phyloP scores from a whole-genome alignment of 176 grass and related monocot species.

The Eremochloa ophiuroides region DNA sequence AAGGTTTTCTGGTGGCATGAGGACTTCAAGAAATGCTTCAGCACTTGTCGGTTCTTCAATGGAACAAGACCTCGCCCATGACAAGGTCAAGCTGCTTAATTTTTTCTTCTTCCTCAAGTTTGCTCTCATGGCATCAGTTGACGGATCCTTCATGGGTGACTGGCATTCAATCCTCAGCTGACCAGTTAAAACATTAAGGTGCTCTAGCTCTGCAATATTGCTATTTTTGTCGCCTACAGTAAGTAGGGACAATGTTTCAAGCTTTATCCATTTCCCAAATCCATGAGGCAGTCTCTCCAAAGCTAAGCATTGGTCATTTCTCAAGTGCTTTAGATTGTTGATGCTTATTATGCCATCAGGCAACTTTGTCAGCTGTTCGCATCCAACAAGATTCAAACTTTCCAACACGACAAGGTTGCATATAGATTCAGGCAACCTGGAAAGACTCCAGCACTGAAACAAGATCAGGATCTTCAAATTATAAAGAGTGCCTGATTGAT shows the following conservation, averaged over 20 bases:
- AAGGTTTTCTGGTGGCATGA: constrained; percentile 43
- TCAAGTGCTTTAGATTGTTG: constrained; percentile 35
- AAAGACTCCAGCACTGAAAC: constrained; percentile 58
- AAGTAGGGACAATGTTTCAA: constrained; percentile 48
- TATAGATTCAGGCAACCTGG: constrained; percentile 41
- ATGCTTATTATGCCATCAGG: constrained; percentile 41
- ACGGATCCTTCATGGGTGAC: constrained; percentile 13
- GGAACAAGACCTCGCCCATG: constrained; percentile 16
- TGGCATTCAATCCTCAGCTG: constrained; percentile 28
- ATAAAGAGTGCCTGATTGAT: constrained; percentile 43
- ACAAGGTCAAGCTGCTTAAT: constrained; percentile 35
- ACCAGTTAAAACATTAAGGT: constrained; percentile 34
- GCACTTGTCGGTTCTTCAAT: background rate
- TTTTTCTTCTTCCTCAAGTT: constrained; percentile 44
- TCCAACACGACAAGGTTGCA: constrained; percentile 40
- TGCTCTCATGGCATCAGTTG: constrained; percentile 22
- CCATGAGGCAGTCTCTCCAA: constrained; percentile 36
- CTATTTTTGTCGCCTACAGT: constrained; percentile 34
- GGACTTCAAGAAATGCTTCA: constrained; percentile 45
- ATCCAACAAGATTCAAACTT: constrained; percentile 47
- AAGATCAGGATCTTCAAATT: constrained; percentile 47
- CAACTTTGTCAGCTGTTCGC: constrained; percentile 30
- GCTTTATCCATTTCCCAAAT: constrained; percentile 40
- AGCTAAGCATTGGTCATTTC: constrained; percentile 30
- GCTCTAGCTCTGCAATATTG: constrained; percentile 39